These are phyloP conservation scores for Tetratostichococcus sp. DNA, from an alignment of 139 green algal genomes.

Conservation along the genomic window DNA sequence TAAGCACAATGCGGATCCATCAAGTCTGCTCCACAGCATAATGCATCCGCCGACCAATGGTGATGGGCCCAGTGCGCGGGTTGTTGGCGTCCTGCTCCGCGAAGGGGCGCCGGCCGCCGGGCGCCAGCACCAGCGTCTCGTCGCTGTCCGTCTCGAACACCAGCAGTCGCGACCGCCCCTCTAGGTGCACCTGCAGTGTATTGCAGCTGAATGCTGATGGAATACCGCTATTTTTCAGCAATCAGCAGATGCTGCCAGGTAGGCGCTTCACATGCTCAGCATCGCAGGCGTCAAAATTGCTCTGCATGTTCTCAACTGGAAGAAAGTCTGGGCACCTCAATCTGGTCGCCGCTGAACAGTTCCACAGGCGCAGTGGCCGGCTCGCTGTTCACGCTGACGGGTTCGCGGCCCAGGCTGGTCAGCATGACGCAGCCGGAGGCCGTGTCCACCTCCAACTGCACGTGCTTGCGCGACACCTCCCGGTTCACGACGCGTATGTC, in stretches of 20 bases:
- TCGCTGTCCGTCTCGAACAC: slow-evolving; percentile 31
- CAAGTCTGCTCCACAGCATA: too few species aligned
- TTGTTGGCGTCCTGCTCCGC: background rate
- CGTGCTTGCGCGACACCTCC: slow-evolving; percentile 40
- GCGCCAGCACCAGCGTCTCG: slow-evolving; percentile 27
- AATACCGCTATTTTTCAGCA: too few species aligned
- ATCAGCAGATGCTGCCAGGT: too few species aligned
- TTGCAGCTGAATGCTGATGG: too few species aligned
- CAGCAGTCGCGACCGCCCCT: slow-evolving; percentile 31
- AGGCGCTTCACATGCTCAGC: too few species aligned
- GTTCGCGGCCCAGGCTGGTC: slow-evolving; percentile 31
- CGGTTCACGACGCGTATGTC: slow-evolving; percentile 42
- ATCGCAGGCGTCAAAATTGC: background rate
- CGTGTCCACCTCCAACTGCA: slow-evolving; percentile 33
- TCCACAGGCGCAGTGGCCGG: slow-evolving; percentile 21
- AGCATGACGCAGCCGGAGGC: slow-evolving; percentile 10
- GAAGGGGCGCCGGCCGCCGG: slow-evolving; percentile 4
- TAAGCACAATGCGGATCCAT: too few species aligned
- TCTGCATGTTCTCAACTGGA: background rate
- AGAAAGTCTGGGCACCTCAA: slow-evolving; percentile 21
- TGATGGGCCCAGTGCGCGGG: background rate
- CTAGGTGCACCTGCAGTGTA: slow-evolving; percentile 24
- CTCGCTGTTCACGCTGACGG: slow-evolving; percentile 31
- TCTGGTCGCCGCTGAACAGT: slow-evolving; percentile 36
- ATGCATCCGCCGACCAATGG: background rate